A percentile compares a stretch with the other conserved stretches of the same genome.
Conservation (phyloP, 1,284 basidiomycete genomes). For the Tilletia caries region DNA sequence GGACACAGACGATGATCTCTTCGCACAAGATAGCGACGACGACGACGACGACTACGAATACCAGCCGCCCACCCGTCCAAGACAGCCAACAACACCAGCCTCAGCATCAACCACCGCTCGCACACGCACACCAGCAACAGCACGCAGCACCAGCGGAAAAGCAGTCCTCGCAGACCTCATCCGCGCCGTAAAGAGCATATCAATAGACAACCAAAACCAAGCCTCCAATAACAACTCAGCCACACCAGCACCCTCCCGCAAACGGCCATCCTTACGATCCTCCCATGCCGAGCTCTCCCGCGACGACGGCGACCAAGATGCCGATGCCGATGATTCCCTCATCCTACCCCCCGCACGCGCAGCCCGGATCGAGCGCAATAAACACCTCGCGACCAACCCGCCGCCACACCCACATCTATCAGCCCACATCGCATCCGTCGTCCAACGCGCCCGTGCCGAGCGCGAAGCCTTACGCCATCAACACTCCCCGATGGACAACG, state of each 20-base stretch:
- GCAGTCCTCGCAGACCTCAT: conserved; percentile 7
- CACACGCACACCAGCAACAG: background rate
- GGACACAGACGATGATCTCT: conserved; percentile 4
- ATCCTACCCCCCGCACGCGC: background rate
- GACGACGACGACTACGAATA: no score
- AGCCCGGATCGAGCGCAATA: background rate
- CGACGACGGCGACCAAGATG: background rate
- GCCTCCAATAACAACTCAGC: background rate
- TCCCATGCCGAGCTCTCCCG: no score
- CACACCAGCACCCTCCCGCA: background rate
- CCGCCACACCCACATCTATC: background rate
- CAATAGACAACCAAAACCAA: background rate
- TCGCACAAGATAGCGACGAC: background rate
- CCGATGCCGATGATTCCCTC: no score
- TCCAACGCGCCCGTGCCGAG: conserved; percentile 28
- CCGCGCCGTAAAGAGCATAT: background rate
- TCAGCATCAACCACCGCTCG: background rate
- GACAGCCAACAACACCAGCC: background rate
- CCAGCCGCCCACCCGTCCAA: background rate
- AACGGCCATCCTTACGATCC: no score
- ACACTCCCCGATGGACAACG: conserved; percentile 16
- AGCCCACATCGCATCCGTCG: conserved; percentile 17
- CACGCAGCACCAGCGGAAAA: background rate
- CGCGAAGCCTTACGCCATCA: no score
- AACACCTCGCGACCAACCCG: background rate